Conservation (phyloP, 2,329 filamentous ascomycete species). For the Sporothrix luriei region DNA sequence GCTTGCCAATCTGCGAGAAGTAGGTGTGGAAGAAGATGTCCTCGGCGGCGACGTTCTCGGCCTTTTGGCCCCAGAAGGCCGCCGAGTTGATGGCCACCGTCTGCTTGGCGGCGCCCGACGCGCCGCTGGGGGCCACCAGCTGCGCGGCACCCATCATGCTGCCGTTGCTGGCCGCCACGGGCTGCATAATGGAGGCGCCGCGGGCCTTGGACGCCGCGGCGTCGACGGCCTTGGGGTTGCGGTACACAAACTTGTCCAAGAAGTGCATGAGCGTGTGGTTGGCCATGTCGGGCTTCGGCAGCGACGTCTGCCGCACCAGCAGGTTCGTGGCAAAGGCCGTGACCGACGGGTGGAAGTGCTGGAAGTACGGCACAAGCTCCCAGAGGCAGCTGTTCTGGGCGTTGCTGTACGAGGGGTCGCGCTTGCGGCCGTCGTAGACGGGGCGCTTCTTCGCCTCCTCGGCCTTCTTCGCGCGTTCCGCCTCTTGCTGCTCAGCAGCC, state of each 20-base stretch:
- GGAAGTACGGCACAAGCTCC: constrained; percentile 75
- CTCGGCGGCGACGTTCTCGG: constrained; percentile 83
- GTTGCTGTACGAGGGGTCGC: constrained; percentile 88
- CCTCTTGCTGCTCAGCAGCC: constrained; percentile 52
- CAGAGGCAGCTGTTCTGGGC: constrained; percentile 92
- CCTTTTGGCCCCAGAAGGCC: constrained; percentile 86
- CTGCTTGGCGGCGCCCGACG: constrained; percentile 43
- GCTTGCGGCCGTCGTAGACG: constrained; percentile 83
- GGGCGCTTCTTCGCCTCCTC: constrained; percentile 29
- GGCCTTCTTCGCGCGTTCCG: constrained; percentile 36
- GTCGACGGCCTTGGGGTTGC: constrained; percentile 75
- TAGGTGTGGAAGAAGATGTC: constrained; percentile 99
- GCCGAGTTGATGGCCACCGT: constrained; percentile 72
- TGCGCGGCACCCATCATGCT: constrained; percentile 49
- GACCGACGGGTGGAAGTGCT: constrained; percentile 92
- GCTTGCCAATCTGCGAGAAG: constrained; percentile 75
- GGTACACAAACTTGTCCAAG: constrained; percentile 97
- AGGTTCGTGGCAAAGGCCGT: constrained; percentile 77
- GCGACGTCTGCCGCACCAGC: constrained; percentile 68
- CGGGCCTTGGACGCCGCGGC: constrained; percentile 50
- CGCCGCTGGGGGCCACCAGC: constrained; percentile 57
- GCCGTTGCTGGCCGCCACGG: constrained; percentile 61
- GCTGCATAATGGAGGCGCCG: constrained; percentile 95
- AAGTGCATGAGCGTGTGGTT: constrained; percentile 93
- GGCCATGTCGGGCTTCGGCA: constrained; percentile 85